Evolutionary conservation across 306 rosid genomes (phyloP).

Genomic region (Casuarina equisetifolia): DNA sequence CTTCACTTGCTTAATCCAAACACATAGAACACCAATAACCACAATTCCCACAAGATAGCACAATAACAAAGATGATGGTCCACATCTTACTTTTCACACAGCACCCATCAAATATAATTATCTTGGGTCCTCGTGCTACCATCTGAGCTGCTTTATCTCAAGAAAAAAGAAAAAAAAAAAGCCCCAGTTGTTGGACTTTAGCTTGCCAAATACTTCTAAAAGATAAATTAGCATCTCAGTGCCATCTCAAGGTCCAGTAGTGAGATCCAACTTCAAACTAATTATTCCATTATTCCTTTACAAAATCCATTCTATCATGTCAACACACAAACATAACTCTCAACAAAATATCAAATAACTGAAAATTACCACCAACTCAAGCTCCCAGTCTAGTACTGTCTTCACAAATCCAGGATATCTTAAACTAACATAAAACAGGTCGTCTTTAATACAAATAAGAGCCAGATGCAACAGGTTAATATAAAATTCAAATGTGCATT

Average conservation of each 20-base stretch:
- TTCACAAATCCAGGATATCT: conserved; percentile 21
- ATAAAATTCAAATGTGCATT: background rate
- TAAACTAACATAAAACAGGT: background rate
- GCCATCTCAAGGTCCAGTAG: background rate
- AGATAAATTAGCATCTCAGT: background rate
- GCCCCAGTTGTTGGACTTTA: background rate
- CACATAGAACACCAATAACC: background rate
- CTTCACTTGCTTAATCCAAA: background rate
- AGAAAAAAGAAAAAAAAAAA: no score
- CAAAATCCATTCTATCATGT: background rate
- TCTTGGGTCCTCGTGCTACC: background rate
- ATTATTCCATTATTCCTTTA: background rate
- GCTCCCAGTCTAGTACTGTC: background rate
- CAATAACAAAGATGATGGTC: background rate
- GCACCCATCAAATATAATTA: background rate
- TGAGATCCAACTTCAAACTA: background rate
- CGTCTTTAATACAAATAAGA: background rate
- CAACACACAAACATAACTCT: background rate
- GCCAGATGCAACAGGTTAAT: background rate
- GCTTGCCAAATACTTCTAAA: background rate
- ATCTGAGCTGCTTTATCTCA: background rate
- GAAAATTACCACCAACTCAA: background rate
- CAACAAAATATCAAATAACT: background rate
- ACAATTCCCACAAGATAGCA: no score
- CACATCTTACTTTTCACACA: background rate